Conservation (phyloP, 2,329 filamentous ascomycete species). For the Rhexocercosporidium sp. region DNA sequence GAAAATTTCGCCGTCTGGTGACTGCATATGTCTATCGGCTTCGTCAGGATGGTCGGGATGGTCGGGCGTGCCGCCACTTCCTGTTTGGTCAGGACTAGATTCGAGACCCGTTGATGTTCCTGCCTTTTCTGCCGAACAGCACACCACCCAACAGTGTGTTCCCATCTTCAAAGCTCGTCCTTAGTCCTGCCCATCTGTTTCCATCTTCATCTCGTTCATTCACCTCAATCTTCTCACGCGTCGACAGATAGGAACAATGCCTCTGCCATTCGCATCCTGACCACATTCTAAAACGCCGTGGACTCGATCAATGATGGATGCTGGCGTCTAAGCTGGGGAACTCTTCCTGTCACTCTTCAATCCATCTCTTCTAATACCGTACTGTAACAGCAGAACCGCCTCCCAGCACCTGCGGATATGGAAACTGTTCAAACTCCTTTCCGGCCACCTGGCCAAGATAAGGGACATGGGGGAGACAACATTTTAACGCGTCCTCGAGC, state of each 20-base stretch:
- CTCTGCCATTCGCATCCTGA: not conserved
- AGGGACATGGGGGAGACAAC: conserved; percentile 20
- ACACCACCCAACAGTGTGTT: not conserved
- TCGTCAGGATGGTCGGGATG: too few species aligned
- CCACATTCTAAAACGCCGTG: not conserved
- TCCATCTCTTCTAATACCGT: not conserved
- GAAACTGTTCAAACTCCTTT: conserved; percentile 27
- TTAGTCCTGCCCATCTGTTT: not conserved
- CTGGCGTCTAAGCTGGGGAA: not conserved
- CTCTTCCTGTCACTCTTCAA: not conserved
- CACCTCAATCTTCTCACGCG: not conserved
- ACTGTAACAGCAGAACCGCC: not conserved
- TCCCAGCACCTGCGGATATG: conserved; percentile 25
- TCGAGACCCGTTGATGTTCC: not conserved
- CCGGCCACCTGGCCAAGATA: conserved; percentile 21
- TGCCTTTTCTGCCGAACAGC: not conserved
- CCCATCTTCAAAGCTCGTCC: not conserved
- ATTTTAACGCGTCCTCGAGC: conserved; percentile 28
- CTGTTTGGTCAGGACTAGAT: not conserved
- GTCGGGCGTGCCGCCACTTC: not conserved
- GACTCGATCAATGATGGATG: not conserved
- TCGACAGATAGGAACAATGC: not conserved
- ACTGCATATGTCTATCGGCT: too few species aligned
- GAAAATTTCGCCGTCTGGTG: too few species aligned
- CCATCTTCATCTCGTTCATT: not conserved